Percentiles rank a stretch among this genome's conserved stretches.
Conservation (phyloP, 2,329 filamentous ascomycete species). For the Neophaeococcomyces aloes region DNA sequence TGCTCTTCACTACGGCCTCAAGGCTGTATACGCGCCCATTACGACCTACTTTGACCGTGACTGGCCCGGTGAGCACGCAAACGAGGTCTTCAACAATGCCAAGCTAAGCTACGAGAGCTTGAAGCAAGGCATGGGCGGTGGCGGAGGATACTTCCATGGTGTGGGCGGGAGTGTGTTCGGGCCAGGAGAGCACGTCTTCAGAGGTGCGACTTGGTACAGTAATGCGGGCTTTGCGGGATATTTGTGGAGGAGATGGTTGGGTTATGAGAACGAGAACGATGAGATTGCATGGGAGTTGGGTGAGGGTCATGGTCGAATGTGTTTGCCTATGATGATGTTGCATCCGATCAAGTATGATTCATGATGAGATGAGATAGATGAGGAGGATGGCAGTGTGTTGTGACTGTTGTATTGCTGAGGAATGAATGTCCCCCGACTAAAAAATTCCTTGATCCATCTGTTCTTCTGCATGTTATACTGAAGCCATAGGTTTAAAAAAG, state of each 20-base stretch:
- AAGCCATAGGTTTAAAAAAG: no score
- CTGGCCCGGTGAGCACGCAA: conserved; percentile 45
- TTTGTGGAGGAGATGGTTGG: conserved; percentile 47
- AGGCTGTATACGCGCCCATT: conserved; percentile 58
- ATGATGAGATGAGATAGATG: background rate
- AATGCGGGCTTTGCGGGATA: conserved; percentile 43
- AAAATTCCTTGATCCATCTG: no score
- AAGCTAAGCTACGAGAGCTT: conserved; percentile 39
- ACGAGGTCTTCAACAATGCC: conserved; percentile 47
- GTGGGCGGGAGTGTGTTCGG: conserved; percentile 38
- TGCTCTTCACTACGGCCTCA: conserved; percentile 65
- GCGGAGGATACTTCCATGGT: conserved; percentile 24
- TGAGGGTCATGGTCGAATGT: conserved; percentile 18
- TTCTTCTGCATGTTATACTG: no score
- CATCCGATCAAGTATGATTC: conserved; percentile 20
- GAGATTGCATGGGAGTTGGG: conserved; percentile 16
- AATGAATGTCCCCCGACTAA: no score
- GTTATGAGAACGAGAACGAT: conserved; percentile 23
- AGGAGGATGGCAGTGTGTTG: no score
- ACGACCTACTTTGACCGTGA: conserved; percentile 47
- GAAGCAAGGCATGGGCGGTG: conserved; percentile 28
- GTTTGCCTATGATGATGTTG: conserved; percentile 22
- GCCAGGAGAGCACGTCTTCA: conserved; percentile 44
- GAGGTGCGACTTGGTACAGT: conserved; percentile 45
- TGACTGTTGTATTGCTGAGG: no score